These are phyloP conservation scores for Nicotiana paniculata DNA, from an alignment of 257 asterid species.

Conservation along the genomic window DNA sequence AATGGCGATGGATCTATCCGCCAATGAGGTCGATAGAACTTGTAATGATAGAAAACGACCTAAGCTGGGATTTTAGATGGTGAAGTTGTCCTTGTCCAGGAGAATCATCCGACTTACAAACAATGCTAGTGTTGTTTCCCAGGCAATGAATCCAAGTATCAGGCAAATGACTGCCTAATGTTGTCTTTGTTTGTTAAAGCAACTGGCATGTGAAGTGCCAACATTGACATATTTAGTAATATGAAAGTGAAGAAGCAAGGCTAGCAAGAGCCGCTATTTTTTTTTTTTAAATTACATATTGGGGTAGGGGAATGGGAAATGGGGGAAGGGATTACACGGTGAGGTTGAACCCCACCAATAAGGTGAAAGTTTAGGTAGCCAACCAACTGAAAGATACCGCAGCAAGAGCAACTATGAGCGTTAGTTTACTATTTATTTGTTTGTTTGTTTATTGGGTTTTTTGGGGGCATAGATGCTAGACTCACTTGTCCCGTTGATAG, in stretches of 20 bases:
- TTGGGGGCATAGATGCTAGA: too few relatives aligned
- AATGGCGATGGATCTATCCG: not conserved
- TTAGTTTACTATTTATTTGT: too few relatives aligned
- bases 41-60: not conserved
- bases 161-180: not conserved
- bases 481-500: too few relatives aligned
- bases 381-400: too few relatives aligned
- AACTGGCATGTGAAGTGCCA: not conserved
- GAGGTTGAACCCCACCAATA: too few relatives aligned
- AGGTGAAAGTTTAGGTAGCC: too few relatives aligned
- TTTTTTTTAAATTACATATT: too few relatives aligned
- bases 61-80: not conserved
- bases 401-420: too few relatives aligned
- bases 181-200: not conserved
- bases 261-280: too few relatives aligned
- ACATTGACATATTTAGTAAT: not conserved
- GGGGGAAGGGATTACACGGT: too few relatives aligned
- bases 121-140: not conserved
- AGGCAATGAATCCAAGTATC: not conserved
- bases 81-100: not conserved
- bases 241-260: not conserved
- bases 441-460: too few relatives aligned
- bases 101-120: not conserved
- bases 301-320: too few relatives aligned
- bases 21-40: not conserved